Evolutionary conservation across 1,284 basidiomycete species (phyloP).

Genomic region (Cryptococcus depauperatus): DNA sequence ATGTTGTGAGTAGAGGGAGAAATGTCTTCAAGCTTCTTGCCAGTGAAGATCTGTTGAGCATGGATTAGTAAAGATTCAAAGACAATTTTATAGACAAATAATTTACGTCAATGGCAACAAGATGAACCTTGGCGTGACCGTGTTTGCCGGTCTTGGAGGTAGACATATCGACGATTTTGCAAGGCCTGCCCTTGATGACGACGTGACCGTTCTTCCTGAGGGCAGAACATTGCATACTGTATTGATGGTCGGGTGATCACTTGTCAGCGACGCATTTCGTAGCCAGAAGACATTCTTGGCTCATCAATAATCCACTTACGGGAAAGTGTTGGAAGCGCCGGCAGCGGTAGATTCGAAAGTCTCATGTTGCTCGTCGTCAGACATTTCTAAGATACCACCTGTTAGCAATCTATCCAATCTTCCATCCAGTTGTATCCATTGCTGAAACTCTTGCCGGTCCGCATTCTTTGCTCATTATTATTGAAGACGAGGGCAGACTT

Average conservation of each 20-base stretch:
- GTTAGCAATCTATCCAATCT: neutral
- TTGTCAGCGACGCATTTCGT: neutral
- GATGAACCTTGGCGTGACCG: conserved; percentile 99
- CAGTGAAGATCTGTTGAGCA: conserved; percentile 76
- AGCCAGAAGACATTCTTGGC: neutral
- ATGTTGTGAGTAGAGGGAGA: conserved; percentile 70
- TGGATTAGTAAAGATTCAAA: neutral
- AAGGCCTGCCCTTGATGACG: conserved; percentile 94
- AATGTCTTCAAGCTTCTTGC: conserved; percentile 96
- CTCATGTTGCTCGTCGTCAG: conserved; percentile 84
- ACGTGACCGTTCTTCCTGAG: conserved; percentile 88
- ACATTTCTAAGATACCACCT: conserved; percentile 50
- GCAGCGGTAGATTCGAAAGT: conserved; percentile 65
- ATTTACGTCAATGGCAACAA: conserved; percentile 90
- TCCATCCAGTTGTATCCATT: neutral
- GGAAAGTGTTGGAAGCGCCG: conserved; percentile 77
- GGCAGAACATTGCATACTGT: conserved; percentile 87
- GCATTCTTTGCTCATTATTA: neutral
- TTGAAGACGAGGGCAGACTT: neutral
- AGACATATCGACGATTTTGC: conserved; percentile 99
- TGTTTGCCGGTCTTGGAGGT: conserved; percentile 90
- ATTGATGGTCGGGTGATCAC: neutral
- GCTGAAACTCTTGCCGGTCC: neutral
- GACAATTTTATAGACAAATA: neutral
- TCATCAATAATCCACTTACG: conserved; percentile 19